Conservation (phyloP, 2,329 filamentous ascomycete genomes). For the Metarhizium robertsii region DNA sequence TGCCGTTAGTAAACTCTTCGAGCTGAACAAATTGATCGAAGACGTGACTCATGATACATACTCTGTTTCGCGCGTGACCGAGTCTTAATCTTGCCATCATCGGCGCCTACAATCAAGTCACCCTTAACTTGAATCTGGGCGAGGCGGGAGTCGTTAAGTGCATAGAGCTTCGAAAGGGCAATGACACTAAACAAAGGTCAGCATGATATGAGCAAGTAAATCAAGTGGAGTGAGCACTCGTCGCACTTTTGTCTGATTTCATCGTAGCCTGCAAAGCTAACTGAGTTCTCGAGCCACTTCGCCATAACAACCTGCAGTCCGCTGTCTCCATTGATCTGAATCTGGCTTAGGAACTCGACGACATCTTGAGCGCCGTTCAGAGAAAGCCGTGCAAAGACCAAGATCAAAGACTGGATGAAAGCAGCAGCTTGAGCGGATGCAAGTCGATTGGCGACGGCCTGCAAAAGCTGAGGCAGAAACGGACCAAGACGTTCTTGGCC, state of each 20-base stretch:
- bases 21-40: not conserved
- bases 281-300: conserved; percentile 96
- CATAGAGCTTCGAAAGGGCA: conserved; percentile 84
- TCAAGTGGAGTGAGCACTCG: not conserved
- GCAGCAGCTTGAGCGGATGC: conserved; percentile 73
- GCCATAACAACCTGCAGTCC: conserved; percentile 82
- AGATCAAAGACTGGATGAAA: conserved; percentile 91
- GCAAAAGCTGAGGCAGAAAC: conserved; percentile 78
- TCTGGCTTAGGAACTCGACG: conserved; percentile 79
- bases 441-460: conserved; percentile 78
- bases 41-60: conserved; percentile 28
- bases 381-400: conserved; percentile 88
- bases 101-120: conserved; percentile 73
- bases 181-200: conserved; percentile 55
- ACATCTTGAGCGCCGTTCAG: conserved; percentile 81
- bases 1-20: not conserved
- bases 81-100: conserved; percentile 78
- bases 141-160: conserved; percentile 73
- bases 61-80: conserved; percentile 79
- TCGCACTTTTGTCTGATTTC: conserved; percentile 91
- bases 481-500: conserved; percentile 85
- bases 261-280: conserved; percentile 96
- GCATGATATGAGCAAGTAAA: not conserved
- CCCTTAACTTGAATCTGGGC: conserved; percentile 79
- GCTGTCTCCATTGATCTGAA: conserved; percentile 68